A percentile compares a stretch with the other conserved stretches of the same genome.
Conservation (phyloP, 225 moss, liverwort and hornwort genomes). For the Polytrichum commune region DNA sequence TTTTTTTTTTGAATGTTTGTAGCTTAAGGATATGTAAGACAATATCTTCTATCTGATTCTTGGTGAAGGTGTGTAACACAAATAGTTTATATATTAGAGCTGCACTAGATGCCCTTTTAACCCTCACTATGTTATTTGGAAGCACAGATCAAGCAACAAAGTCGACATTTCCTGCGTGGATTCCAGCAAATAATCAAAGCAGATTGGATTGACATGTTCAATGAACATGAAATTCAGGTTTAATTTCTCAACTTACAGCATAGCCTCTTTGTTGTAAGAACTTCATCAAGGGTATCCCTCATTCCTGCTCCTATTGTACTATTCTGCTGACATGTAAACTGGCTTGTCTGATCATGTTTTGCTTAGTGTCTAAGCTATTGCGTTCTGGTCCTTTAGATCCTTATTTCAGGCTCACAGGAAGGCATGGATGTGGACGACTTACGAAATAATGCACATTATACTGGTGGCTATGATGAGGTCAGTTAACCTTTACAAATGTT, state of each 20-base stretch:
- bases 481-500: slow-evolving; percentile 7
- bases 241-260: no score
- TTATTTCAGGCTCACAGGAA: slow-evolving; percentile 99
- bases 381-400: slow-evolving; percentile 43
- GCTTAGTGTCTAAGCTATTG: slow-evolving; percentile 1
- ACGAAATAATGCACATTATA: slow-evolving; percentile 78
- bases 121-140: neutral
- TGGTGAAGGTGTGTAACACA: no score
- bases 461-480: slow-evolving; percentile 97
- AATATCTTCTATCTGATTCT: no score
- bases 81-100: neutral
- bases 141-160: slow-evolving; percentile 78
- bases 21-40: no score
- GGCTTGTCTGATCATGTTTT: slow-evolving; percentile 1
- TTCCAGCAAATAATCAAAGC: slow-evolving; percentile 90
- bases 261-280: no score
- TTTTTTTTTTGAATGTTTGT: no score
- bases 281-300: no score
- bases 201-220: slow-evolving; percentile 99
- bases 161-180: slow-evolving; percentile 75
- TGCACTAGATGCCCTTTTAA: neutral
- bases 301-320: no score
- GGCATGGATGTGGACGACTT: slow-evolving; percentile 99
- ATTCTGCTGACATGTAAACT: neutral
- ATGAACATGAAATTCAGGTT: slow-evolving; percentile 98